These are phyloP conservation scores for Pelargonium fulgidum DNA, from an alignment of 441 rosid species.

Conservation along the genomic window DNA sequence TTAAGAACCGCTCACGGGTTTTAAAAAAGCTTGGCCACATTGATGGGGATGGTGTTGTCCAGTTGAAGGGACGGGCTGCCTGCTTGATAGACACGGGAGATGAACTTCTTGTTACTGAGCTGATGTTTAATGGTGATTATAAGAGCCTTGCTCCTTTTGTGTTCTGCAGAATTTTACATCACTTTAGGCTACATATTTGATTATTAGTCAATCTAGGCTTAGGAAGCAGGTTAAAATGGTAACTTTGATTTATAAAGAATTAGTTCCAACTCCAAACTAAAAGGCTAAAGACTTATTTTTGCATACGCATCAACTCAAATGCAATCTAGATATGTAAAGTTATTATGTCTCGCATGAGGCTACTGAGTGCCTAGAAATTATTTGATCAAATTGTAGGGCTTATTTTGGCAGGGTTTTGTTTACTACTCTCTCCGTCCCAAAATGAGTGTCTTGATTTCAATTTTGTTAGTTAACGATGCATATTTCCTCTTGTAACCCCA, in stretches of 20 bases:
- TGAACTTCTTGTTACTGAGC: conserved; percentile 93
- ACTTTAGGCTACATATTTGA: conserved; percentile 9
- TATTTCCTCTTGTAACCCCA: too few species aligned
- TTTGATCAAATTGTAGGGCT: background rate
- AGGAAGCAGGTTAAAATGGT: background rate
- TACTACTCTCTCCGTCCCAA: too few species aligned
- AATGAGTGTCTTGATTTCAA: too few species aligned
- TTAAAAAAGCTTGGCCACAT: conserved; percentile 94
- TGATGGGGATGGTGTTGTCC: conserved; percentile 82
- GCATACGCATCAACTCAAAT: too few species aligned
- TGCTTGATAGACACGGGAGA: conserved; percentile 99
- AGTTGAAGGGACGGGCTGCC: conserved; percentile 94
- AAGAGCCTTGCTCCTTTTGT: conserved; percentile 19
- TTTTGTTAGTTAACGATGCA: too few species aligned
- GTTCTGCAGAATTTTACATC: conserved; percentile 17
- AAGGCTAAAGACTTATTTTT: background rate
- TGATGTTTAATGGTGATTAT: conserved; percentile 83
- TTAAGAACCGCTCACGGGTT: conserved; percentile 89
- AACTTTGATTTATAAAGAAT: background rate
- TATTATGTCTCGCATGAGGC: background rate
- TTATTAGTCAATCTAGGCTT: conserved; percentile 14
- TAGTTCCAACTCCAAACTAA: background rate
- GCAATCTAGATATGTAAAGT: too few species aligned
- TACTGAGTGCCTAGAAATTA: background rate
- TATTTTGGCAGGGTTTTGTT: background rate